phyloP scores from a whole-genome alignment of 2,329 filamentous ascomycete genomes.

The Xylaria sp. region DNA sequence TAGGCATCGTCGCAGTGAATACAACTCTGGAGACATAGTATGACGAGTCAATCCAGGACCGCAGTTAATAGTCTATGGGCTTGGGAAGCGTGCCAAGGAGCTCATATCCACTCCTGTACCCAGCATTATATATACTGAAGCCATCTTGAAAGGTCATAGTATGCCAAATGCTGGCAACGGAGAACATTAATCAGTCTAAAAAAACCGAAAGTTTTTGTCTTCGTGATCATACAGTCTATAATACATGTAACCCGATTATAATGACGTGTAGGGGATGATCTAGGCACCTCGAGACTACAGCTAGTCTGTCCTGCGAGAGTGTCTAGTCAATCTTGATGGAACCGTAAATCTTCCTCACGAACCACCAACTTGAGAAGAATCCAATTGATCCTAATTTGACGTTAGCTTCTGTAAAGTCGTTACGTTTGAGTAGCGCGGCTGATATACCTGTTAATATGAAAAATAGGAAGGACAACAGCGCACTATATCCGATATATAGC shows the following conservation, averaged over 20 bases:
- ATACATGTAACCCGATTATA: slow-evolving; percentile 36
- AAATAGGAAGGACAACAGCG: slow-evolving; percentile 87
- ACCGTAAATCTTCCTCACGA: slow-evolving; percentile 91
- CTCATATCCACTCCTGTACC: background rate
- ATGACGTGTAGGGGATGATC: slow-evolving; percentile 8
- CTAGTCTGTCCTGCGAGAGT: background rate
- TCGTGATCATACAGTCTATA: slow-evolving; percentile 40
- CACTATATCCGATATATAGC: slow-evolving; percentile 92
- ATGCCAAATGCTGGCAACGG: background rate
- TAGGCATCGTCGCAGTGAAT: background rate
- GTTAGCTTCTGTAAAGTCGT: slow-evolving; percentile 27
- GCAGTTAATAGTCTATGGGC: background rate
- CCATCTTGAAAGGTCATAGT: background rate
- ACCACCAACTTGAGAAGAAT: slow-evolving; percentile 94
- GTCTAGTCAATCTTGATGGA: slow-evolving; percentile 96
- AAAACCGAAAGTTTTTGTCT: slow-evolving; percentile 12
- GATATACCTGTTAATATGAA: slow-evolving; percentile 90
- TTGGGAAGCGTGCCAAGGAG: too few species aligned
- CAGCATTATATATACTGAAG: background rate
- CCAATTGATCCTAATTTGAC: slow-evolving; percentile 82
- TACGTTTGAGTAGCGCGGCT: background rate
- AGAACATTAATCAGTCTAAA: slow-evolving; percentile 14
- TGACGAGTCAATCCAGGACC: too few species aligned
- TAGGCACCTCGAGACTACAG: background rate
- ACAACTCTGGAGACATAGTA: background rate